Percentiles rank a stretch among this genome's conserved stretches.
phyloP scores from a whole-genome alignment of 164 flowering plant genomes.

The Magnolia sinica region DNA sequence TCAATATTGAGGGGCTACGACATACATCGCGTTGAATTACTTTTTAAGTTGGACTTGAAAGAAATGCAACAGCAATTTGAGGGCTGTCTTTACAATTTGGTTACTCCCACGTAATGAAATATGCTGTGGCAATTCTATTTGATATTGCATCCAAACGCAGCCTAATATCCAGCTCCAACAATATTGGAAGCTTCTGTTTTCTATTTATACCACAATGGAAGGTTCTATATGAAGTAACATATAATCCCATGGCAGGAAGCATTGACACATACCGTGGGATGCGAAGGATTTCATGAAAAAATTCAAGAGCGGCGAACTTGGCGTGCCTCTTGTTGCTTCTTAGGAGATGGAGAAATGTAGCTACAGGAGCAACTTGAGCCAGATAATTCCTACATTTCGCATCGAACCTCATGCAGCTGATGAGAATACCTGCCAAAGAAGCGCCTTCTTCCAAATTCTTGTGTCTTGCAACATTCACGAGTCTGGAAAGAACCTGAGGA shows the following conservation, averaged over 20 bases:
- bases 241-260: background rate
- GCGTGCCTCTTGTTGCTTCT: slow-evolving; percentile 48
- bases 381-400: slow-evolving; percentile 57
- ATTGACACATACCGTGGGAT: slow-evolving; percentile 54
- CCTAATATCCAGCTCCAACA: background rate
- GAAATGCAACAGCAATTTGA: background rate
- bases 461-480: slow-evolving; percentile 37
- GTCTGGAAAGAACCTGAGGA: slow-evolving; percentile 48
- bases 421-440: slow-evolving; percentile 53
- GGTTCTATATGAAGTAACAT: background rate
- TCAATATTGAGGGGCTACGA: too few species aligned
- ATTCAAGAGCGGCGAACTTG: slow-evolving; percentile 45
- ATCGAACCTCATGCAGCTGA: slow-evolving; percentile 67
- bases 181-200: background rate
- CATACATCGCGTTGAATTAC: background rate
- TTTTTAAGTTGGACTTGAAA: background rate
- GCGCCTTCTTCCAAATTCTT: slow-evolving; percentile 38
- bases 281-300: slow-evolving; percentile 61
- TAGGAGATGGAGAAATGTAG: slow-evolving; percentile 49
- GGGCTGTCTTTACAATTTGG: too few species aligned
- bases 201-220: background rate
- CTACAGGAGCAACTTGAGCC: slow-evolving; percentile 40
- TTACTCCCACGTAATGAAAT: background rate
- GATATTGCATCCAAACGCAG: background rate
- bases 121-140: too few species aligned